Evolutionary conservation across 768 basidiomycete genomes (phyloP).

Genomic region (Harrya chromipes): DNA sequence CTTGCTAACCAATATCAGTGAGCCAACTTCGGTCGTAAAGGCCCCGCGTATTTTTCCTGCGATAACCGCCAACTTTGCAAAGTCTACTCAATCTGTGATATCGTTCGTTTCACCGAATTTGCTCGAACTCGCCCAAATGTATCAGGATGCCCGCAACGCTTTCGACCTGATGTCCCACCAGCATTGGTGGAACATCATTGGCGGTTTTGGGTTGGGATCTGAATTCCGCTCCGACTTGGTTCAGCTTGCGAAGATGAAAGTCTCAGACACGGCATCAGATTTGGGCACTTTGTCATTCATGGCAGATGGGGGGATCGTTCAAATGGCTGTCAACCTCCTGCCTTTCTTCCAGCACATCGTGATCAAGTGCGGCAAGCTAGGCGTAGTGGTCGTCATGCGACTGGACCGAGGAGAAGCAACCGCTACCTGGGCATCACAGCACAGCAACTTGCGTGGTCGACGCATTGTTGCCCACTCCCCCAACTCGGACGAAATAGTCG

Average conservation of each 20-base stretch:
- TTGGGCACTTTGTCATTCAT: slow-evolving; percentile 59
- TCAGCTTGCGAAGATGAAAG: slow-evolving; percentile 48
- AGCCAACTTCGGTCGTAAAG: slow-evolving; percentile 92
- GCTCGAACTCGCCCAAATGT: slow-evolving; percentile 67
- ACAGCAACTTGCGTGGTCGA: slow-evolving; percentile 45
- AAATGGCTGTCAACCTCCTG: slow-evolving; percentile 78
- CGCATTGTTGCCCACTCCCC: slow-evolving; percentile 51
- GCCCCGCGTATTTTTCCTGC: slow-evolving; percentile 67
- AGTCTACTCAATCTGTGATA: slow-evolving; percentile 43
- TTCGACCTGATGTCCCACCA: slow-evolving; percentile 50
- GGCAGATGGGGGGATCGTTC: slow-evolving; percentile 64
- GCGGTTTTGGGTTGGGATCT: slow-evolving; percentile 62
- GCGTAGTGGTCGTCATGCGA: slow-evolving; percentile 63
- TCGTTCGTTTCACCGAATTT: slow-evolving; percentile 83
- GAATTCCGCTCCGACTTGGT: slow-evolving; percentile 66
- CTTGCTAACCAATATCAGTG: slow-evolving; percentile 44
- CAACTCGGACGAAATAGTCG: slow-evolving; percentile 44
- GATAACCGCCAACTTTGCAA: slow-evolving; percentile 39
- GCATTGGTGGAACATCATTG: slow-evolving; percentile 63
- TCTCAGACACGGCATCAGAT: slow-evolving; percentile 38
- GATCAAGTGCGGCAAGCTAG: slow-evolving; percentile 78
- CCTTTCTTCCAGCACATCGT: slow-evolving; percentile 83
- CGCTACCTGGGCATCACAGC: slow-evolving; percentile 49
- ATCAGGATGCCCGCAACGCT: slow-evolving; percentile 46
- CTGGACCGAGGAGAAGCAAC: slow-evolving; percentile 39